Evolutionary conservation across 2,329 filamentous ascomycete species (phyloP).

Genomic region (Talaromyces sp.): DNA sequence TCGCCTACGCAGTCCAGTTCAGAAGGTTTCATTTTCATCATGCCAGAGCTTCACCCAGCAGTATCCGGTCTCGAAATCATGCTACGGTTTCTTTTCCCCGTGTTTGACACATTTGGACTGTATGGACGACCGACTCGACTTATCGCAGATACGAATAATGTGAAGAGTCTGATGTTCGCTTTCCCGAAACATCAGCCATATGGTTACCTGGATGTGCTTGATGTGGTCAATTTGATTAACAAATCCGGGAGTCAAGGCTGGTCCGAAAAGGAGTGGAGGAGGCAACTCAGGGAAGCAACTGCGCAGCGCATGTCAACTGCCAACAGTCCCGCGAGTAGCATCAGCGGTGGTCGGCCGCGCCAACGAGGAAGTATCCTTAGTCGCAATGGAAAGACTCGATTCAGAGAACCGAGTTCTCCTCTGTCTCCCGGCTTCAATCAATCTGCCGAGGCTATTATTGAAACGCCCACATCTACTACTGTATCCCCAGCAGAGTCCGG

Average conservation of each 20-base stretch:
- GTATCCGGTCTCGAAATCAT: slow-evolving; percentile 95
- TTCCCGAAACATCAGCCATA: slow-evolving; percentile 87
- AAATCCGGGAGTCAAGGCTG: slow-evolving; percentile 72
- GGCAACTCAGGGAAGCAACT: slow-evolving; percentile 82
- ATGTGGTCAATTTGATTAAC: slow-evolving; percentile 76
- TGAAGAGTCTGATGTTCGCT: slow-evolving; percentile 93
- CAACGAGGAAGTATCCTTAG: slow-evolving; percentile 38
- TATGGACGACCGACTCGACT: slow-evolving; percentile 87
- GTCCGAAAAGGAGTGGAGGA: slow-evolving; percentile 87
- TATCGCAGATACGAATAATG: slow-evolving; percentile 80
- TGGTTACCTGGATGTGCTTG: slow-evolving; percentile 84
- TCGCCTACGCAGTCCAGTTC: slow-evolving; percentile 70
- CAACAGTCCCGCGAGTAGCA: slow-evolving; percentile 49
- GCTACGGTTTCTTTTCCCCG: slow-evolving; percentile 85
- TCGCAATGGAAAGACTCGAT: slow-evolving; percentile 35
- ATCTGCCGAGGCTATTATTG: slow-evolving; percentile 36
- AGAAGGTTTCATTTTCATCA: slow-evolving; percentile 95
- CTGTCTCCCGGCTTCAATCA: slow-evolving; percentile 30
- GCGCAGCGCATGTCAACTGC: slow-evolving; percentile 46
- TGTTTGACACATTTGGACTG: slow-evolving; percentile 86
- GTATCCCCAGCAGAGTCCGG: slow-evolving; percentile 9
- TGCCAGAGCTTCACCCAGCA: slow-evolving; percentile 91
- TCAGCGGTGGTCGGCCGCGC: slow-evolving; percentile 53
- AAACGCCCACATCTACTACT: slow-evolving; percentile 17
- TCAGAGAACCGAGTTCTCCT: slow-evolving; percentile 26